A percentile compares a stretch with the other conserved stretches of the same genome.
phyloP scores from a whole-genome alignment of 441 rosid genomes.

The Pelargonium cotyledonis region DNA sequence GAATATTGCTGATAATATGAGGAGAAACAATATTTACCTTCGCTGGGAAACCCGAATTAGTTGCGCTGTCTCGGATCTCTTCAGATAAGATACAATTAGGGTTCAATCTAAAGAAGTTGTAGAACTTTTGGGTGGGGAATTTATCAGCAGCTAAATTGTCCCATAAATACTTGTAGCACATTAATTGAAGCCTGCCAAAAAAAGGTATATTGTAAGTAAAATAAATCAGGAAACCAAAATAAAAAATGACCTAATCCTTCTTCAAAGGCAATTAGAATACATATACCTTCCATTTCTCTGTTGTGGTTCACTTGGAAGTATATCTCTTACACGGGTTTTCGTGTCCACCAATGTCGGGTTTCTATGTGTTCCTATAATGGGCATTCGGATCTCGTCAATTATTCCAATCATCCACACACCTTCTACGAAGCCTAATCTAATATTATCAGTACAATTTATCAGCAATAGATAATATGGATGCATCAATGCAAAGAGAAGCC shows the following conservation, averaged over 20 bases:
- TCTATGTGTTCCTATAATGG: slow-evolving; percentile 26
- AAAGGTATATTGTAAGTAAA: background rate
- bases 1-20: background rate
- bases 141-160: slow-evolving; percentile 46
- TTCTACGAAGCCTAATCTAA: slow-evolving; percentile 54
- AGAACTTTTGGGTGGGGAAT: slow-evolving; percentile 42
- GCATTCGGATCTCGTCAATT: slow-evolving; percentile 66
- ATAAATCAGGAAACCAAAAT: slow-evolving; percentile 1
- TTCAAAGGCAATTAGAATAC: slow-evolving; percentile 6
- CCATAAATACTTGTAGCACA: slow-evolving; percentile 84
- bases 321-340: slow-evolving; percentile 54
- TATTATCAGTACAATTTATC: slow-evolving; percentile 22
- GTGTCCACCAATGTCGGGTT: slow-evolving; percentile 54
- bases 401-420: slow-evolving; percentile 70
- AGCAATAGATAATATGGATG: slow-evolving; percentile 3
- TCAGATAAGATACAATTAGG: slow-evolving; percentile 38
- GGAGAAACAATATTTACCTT: slow-evolving; percentile 33
- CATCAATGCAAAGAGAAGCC: background rate
- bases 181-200: slow-evolving; percentile 59
- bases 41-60: slow-evolving; percentile 49
- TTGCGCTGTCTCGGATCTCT: slow-evolving; percentile 48
- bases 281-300: slow-evolving; percentile 77
- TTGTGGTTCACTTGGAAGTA: slow-evolving; percentile 69
- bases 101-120: slow-evolving; percentile 48
- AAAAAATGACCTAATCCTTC: background rate